Conservation (phyloP, 2,329 filamentous ascomycete genomes). For the Trichoderma arundinaceum region DNA sequence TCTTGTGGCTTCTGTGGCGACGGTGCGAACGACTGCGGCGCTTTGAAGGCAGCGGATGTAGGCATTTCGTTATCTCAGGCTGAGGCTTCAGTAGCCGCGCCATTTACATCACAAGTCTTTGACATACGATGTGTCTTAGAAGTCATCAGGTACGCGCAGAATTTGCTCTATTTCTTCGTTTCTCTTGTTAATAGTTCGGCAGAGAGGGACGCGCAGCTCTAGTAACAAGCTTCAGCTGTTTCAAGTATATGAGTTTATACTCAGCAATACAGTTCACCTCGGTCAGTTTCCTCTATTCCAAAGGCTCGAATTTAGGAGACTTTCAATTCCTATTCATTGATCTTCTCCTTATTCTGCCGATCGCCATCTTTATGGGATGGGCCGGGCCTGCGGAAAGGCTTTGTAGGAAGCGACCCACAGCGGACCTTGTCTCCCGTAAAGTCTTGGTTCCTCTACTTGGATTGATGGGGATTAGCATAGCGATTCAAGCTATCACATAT, state of each 20-base stretch:
- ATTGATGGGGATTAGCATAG: constrained; percentile 81
- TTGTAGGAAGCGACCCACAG: constrained; percentile 84
- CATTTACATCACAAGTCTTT: constrained; percentile 93
- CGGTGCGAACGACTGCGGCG: constrained; percentile 96
- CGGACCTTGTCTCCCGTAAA: constrained; percentile 89
- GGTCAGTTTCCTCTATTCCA: constrained; percentile 94
- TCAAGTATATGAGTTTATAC: constrained; percentile 99
- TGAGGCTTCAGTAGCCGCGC: constrained; percentile 96
- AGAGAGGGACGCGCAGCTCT: constrained; percentile 91
- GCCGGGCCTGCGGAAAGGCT: constrained; percentile 80
- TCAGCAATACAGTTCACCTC: constrained; percentile 99
- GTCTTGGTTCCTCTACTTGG: constrained; percentile 87
- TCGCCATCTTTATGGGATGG: constrained; percentile 99
- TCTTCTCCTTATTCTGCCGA: constrained; percentile 86
- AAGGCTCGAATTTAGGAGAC: constrained; percentile 91
- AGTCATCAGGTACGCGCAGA: constrained; percentile 70
- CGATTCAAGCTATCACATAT: constrained; percentile 77
- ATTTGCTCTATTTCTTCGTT: no score
- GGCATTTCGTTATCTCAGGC: constrained; percentile 97
- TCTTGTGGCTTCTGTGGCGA: constrained; percentile 96
- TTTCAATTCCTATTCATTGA: constrained; percentile 99
- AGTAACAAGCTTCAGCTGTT: constrained; percentile 98
- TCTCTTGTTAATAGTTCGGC: constrained; percentile 35
- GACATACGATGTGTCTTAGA: constrained; percentile 95
- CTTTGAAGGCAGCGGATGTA: constrained; percentile 94